These are phyloP conservation scores for Inga oerstediana DNA, from an alignment of 306 rosid genomes.

Conservation along the genomic window DNA sequence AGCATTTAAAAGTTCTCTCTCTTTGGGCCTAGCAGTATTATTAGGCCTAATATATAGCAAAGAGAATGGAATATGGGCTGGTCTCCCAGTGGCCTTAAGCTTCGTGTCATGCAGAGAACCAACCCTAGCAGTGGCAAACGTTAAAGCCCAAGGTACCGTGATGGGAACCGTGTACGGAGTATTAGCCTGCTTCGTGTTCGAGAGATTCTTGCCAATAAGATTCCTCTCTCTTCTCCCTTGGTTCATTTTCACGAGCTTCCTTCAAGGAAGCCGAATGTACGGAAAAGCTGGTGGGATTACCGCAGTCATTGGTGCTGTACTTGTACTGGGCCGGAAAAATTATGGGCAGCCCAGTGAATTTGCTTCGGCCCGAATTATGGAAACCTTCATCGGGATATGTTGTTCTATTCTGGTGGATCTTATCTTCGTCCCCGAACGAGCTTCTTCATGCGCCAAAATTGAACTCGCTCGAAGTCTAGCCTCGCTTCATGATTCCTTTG, in stretches of 20 bases:
- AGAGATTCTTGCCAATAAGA: conserved; percentile 41
- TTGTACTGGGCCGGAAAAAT: conserved; percentile 54
- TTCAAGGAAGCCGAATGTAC: conserved; percentile 55
- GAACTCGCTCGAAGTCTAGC: conserved; percentile 47
- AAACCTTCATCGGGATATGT: conserved; percentile 57
- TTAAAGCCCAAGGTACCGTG: conserved; percentile 67
- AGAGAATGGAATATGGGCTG: conserved; percentile 56
- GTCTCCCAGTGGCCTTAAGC: conserved; percentile 58
- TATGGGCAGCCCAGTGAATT: conserved; percentile 64
- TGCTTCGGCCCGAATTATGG: conserved; percentile 50
- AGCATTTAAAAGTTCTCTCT: conserved; percentile 51
- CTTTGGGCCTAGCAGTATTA: conserved; percentile 57
- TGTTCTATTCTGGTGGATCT: conserved; percentile 50
- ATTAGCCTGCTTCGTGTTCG: conserved; percentile 52
- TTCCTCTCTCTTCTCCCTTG: conserved; percentile 63
- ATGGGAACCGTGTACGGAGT: conserved; percentile 66
- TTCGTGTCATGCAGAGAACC: conserved; percentile 50
- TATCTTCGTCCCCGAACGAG: conserved; percentile 54
- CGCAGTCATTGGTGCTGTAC: conserved; percentile 54
- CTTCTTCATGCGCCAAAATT: conserved; percentile 49
- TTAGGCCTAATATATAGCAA: conserved; percentile 56
- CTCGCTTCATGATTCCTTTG: conserved; percentile 42
- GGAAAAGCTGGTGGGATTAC: conserved; percentile 64
- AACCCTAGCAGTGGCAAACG: conserved; percentile 54
- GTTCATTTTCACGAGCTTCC: conserved; percentile 62